phyloP scores from a whole-genome alignment of 2,329 filamentous ascomycete species.

The Clarireedia homoeocarpa region DNA sequence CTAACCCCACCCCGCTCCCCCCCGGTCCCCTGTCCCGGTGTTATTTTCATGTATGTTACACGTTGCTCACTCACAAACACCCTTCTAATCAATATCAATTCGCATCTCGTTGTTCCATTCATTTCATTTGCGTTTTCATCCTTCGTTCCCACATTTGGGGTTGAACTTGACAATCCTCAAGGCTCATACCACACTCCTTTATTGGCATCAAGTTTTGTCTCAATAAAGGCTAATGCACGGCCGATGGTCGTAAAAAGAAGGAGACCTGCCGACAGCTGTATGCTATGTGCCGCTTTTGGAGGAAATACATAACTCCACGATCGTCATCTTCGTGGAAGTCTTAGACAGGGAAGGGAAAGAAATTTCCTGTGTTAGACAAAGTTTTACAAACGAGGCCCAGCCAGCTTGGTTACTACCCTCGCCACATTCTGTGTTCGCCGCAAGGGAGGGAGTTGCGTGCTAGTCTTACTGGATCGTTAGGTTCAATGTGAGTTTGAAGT shows the following conservation, averaged over 20 bases:
- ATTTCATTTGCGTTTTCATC: not conserved
- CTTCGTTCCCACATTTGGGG: not conserved
- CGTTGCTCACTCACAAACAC: too few relatives aligned
- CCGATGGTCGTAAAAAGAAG: not conserved
- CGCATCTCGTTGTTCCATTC: too few relatives aligned
- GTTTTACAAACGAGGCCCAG: not conserved
- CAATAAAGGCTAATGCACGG: not conserved
- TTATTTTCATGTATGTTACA: too few relatives aligned
- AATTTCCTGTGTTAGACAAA: not conserved
- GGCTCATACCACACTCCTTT: not conserved
- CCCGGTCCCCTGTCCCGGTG: too few relatives aligned
- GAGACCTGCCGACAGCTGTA: not conserved
- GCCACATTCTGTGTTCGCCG: not conserved
- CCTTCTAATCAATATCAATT: too few relatives aligned
- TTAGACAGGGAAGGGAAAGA: not conserved
- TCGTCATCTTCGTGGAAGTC: not conserved
- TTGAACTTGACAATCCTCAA: not conserved
- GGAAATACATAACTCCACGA: not conserved
- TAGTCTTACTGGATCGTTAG: not conserved
- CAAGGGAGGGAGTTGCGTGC: not conserved
- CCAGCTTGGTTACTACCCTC: not conserved
- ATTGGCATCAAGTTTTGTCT: not conserved
- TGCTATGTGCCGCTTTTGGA: not conserved
- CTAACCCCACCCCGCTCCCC: too few relatives aligned
- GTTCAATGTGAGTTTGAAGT: too few relatives aligned